phyloP scores from a whole-genome alignment of 208 protist genomes.

The Herpetomonas samuelpessoai region DNA sequence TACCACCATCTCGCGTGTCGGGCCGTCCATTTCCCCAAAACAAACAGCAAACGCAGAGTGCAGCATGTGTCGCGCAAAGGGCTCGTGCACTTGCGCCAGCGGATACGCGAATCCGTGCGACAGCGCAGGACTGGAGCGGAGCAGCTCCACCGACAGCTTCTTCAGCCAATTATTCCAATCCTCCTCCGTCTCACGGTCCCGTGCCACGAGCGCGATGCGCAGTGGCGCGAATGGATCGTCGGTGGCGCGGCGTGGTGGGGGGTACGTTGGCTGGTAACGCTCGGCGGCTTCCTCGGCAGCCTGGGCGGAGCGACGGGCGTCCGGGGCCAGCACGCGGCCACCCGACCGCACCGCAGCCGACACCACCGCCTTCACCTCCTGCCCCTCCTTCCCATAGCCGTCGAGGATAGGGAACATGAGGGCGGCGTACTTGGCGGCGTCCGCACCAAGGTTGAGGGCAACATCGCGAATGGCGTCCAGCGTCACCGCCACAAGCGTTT shows the following conservation, averaged over 20 bases:
- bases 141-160: conserved; percentile 78
- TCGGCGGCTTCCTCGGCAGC: conserved; percentile 9
- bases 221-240: conserved; percentile 61
- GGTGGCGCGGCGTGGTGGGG: conserved; percentile 29
- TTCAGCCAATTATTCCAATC: conserved; percentile 84
- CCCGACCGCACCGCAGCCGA: conserved; percentile 30
- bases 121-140: conserved; percentile 74
- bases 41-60: conserved; percentile 87
- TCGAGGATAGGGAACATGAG: conserved; percentile 74
- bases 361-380: conserved; percentile 37
- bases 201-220: conserved; percentile 43
- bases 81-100: conserved; percentile 80
- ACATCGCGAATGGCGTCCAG: conserved; percentile 64
- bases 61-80: conserved; percentile 87
- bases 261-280: conserved; percentile 26
- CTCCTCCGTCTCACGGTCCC: conserved; percentile 67
- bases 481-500: conserved; percentile 55
- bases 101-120: conserved; percentile 71
- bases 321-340: conserved; percentile 36
- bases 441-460: conserved; percentile 69
- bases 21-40: conserved; percentile 73
- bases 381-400: conserved; percentile 47
- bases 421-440: conserved; percentile 80
- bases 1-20: conserved; percentile 46
- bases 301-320: conserved; percentile 1